These are phyloP conservation scores for Hirsutella thompsonii DNA, from an alignment of 2,329 filamentous ascomycete genomes.

Conservation along the genomic window DNA sequence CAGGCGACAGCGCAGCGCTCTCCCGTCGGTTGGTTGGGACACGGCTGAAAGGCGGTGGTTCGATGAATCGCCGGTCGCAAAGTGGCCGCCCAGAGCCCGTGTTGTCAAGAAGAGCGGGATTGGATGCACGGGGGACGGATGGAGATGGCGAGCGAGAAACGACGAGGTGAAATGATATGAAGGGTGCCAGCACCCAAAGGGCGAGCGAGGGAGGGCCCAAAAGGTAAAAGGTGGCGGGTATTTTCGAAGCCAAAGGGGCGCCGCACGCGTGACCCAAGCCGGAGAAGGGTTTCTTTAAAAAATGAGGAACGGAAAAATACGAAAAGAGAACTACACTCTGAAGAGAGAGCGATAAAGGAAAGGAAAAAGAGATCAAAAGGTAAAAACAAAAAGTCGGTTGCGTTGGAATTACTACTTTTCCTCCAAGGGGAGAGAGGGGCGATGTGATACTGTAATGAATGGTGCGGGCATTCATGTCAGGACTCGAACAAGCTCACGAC, in stretches of 20 bases:
- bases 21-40: too few relatives aligned
- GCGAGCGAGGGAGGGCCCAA: not conserved
- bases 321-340: not conserved
- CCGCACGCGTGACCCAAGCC: not conserved
- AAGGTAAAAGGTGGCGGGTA: not conserved
- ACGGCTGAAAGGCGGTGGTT: too few relatives aligned
- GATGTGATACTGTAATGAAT: too few relatives aligned
- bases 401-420: too few relatives aligned
- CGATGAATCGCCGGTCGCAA: not conserved
- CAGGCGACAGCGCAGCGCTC: too few relatives aligned
- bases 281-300: not conserved
- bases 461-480: too few relatives aligned
- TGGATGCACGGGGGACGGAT: not conserved
- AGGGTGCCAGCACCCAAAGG: conserved; percentile 11
- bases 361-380: not conserved
- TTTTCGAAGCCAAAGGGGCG: not conserved
- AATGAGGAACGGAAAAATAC: not conserved
- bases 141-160: not conserved
- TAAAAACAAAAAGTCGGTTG: too few relatives aligned
- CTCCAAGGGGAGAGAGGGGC: too few relatives aligned
- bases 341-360: not conserved
- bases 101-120: not conserved
- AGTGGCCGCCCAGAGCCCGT: too few relatives aligned
- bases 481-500: too few relatives aligned
- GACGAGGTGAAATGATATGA: too few relatives aligned